Conservation (phyloP, 495 filamentous ascomycete species). For the Hypoxylon subgilvum region DNA sequence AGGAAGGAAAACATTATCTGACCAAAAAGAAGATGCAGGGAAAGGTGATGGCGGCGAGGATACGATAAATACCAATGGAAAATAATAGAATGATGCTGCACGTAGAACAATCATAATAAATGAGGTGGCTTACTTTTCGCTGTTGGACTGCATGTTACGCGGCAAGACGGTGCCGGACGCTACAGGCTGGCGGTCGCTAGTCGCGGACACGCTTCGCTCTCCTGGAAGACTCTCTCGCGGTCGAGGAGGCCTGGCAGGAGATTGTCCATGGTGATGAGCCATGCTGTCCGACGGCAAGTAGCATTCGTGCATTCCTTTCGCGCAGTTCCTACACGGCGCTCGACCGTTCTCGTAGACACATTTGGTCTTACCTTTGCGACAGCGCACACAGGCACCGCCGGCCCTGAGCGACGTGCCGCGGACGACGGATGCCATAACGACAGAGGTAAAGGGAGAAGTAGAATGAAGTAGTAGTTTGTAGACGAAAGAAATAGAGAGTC, state of each 20-base stretch:
- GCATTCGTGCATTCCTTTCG: conserved; percentile 62
- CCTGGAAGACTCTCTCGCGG: conserved; percentile 53
- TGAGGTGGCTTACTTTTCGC: conserved; percentile 54
- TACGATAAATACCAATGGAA: not conserved
- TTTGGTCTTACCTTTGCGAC: conserved; percentile 61
- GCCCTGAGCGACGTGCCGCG: conserved; percentile 58
- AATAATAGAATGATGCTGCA: not conserved
- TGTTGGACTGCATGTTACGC: conserved; percentile 50
- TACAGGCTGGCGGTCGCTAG: conserved; percentile 52
- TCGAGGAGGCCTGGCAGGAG: conserved; percentile 42
- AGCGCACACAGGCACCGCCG: conserved; percentile 60
- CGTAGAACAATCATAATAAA: conserved; percentile 11
- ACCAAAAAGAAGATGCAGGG: too few relatives aligned
- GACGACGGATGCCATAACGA: conserved; percentile 52
- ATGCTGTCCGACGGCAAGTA: conserved; percentile 59
- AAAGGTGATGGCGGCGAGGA: not conserved
- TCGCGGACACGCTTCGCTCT: conserved; percentile 51
- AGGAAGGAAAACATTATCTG: conserved; percentile 3
- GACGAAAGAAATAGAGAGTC: not conserved
- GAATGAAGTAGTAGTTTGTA: conserved; percentile 8
- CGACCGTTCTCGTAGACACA: conserved; percentile 60
- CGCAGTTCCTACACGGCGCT: conserved; percentile 59
- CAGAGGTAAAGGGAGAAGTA: not conserved
- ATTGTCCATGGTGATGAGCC: conserved; percentile 55
- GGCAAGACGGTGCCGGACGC: conserved; percentile 47